A percentile compares a stretch with the other conserved stretches of the same genome.
Conservation (phyloP, 2,329 filamentous ascomycete species). For the Ramularia collo-cygni region DNA sequence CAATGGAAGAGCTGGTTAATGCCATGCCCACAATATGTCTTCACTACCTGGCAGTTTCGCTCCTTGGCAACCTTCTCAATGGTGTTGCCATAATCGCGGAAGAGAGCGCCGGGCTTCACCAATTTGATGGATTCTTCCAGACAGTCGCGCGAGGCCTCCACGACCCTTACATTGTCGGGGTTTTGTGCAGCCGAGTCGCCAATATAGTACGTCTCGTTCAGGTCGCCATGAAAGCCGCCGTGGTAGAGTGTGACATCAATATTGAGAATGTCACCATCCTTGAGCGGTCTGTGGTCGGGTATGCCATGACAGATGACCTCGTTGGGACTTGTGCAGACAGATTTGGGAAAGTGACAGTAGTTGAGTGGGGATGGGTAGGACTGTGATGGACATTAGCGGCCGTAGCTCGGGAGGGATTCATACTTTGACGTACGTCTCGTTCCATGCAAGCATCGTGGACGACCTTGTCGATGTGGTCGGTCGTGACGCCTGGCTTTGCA, state of each 20-base stretch:
- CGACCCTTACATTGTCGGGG: slow-evolving; percentile 79
- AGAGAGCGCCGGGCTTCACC: slow-evolving; percentile 87
- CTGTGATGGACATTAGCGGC: slow-evolving; percentile 40
- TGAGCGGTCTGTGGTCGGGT: slow-evolving; percentile 76
- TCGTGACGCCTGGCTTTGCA: slow-evolving; percentile 83
- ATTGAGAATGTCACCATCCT: slow-evolving; percentile 94
- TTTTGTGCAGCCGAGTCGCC: slow-evolving; percentile 80
- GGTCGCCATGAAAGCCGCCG: slow-evolving; percentile 87
- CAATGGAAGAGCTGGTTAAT: slow-evolving; percentile 92
- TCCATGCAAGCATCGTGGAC: slow-evolving; percentile 94
- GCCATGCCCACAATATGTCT: slow-evolving; percentile 93
- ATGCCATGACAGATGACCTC: slow-evolving; percentile 99
- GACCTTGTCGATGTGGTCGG: slow-evolving; percentile 88
- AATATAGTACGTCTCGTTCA: slow-evolving; percentile 99
- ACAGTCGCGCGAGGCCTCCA: slow-evolving; percentile 83
- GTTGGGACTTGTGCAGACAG: slow-evolving; percentile 91
- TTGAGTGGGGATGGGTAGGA: slow-evolving; percentile 92
- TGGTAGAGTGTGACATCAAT: slow-evolving; percentile 94
- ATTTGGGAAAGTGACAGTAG: slow-evolving; percentile 96
- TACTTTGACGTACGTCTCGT: slow-evolving; percentile 61
- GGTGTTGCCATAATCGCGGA: slow-evolving; percentile 86
- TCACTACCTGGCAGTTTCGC: slow-evolving; percentile 80
- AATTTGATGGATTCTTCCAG: slow-evolving; percentile 84
- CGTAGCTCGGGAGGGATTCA: background rate
- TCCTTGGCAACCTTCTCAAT: slow-evolving; percentile 94